phyloP scores from a whole-genome alignment of 1,284 basidiomycete genomes.

The Tylopilus sp. region DNA sequence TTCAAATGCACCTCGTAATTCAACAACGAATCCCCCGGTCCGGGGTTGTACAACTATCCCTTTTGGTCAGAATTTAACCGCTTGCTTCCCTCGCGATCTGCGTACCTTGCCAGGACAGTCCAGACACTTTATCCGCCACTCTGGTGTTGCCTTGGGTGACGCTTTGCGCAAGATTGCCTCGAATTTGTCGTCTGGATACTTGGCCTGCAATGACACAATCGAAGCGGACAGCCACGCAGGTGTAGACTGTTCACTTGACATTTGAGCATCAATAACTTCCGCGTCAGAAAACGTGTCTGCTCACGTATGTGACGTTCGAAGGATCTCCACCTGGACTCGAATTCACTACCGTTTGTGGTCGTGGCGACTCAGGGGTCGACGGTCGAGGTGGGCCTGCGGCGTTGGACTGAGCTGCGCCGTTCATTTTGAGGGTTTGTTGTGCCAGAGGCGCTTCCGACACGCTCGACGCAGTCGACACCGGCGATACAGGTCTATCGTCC shows the following conservation, averaged over 20 bases:
- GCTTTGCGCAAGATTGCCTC: constrained; percentile 69
- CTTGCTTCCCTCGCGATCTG: neutral
- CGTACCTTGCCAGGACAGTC: constrained; percentile 92
- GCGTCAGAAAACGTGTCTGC: constrained; percentile 17
- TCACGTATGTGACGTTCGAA: constrained; percentile 27
- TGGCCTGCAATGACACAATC: constrained; percentile 62
- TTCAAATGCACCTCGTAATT: constrained; percentile 94
- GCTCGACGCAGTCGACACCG: constrained; percentile 67
- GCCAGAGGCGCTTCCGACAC: constrained; percentile 68
- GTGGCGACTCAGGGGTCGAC: constrained; percentile 34
- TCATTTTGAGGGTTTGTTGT: constrained; percentile 52
- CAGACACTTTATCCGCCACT: constrained; percentile 92
- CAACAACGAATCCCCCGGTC: constrained; percentile 82
- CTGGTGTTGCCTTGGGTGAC: constrained; percentile 49
- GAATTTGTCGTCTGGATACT: constrained; percentile 84
- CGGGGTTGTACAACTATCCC: constrained; percentile 83
- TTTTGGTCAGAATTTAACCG: neutral
- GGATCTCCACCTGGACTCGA: constrained; percentile 23
- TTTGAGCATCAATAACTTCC: constrained; percentile 38
- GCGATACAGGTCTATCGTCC: constrained; percentile 58
- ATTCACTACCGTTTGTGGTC: constrained; percentile 4
- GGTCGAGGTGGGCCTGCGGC: constrained; percentile 14
- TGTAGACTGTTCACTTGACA: constrained; percentile 42
- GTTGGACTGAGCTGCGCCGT: constrained; percentile 40
- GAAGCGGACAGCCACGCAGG: constrained; percentile 74